Percentiles rank a stretch among this genome's conserved stretches.
phyloP scores from a whole-genome alignment of 805 yeast species.

The Jamesozyma gamospora region DNA sequence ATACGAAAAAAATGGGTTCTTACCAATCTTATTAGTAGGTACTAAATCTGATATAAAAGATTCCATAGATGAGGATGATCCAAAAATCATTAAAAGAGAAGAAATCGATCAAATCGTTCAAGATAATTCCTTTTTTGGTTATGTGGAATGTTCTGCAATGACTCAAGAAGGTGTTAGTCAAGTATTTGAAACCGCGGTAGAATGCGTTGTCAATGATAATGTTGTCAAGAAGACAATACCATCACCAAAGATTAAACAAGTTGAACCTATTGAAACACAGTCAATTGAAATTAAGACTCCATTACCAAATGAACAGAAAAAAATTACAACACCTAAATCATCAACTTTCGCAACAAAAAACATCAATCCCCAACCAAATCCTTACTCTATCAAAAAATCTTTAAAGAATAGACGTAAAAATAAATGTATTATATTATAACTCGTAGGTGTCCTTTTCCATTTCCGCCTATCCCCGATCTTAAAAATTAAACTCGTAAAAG shows the following conservation, averaged over 20 bases:
- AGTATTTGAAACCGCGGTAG: conserved; percentile 75
- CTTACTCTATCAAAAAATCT: no score
- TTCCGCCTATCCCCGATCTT: no score
- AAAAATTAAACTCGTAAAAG: no score
- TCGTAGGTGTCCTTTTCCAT: no score
- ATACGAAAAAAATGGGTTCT: conserved; percentile 11
- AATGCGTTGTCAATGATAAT: conserved; percentile 41
- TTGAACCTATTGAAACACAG: neutral
- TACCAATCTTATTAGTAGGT: conserved; percentile 63
- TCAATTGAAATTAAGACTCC: no score
- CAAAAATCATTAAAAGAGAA: conserved; percentile 47
- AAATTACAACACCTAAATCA: no score
- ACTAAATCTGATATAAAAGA: conserved; percentile 85
- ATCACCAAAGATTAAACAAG: neutral
- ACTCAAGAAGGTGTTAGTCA: conserved; percentile 80
- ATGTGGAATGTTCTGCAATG: conserved; percentile 84
- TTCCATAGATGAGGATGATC: conserved; percentile 38
- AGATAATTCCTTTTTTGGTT: conserved; percentile 62
- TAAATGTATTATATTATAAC: no score
- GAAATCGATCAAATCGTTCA: conserved; percentile 62
- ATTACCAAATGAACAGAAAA: no score
- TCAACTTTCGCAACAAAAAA: no score
- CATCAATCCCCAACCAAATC: no score
- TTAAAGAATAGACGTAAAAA: no score
- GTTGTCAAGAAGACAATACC: neutral